A percentile compares a stretch with the other conserved stretches of the same genome.
Conservation (phyloP, 73 alveolate species). For the Paramecium sexaurelia region DNA sequence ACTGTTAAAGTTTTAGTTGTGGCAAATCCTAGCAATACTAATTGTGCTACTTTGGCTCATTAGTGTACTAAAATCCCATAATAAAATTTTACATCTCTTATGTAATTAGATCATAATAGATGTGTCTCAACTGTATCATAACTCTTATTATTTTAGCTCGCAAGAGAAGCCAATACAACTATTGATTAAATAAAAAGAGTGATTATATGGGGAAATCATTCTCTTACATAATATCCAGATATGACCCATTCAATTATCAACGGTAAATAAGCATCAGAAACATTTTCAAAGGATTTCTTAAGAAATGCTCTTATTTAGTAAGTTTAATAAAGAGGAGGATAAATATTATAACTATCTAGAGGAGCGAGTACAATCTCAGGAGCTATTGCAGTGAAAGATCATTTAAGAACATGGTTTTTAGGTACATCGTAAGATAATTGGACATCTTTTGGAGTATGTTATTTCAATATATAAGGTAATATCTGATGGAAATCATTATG, state of each 20-base stretch:
- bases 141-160: conserved; percentile 30
- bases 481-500: conserved; percentile 66
- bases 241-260: conserved; percentile 62
- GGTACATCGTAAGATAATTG: conserved; percentile 63
- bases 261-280: conserved; percentile 61
- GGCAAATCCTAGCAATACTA: conserved; percentile 94
- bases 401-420: conserved; percentile 56
- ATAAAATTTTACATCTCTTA: conserved; percentile 80
- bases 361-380: conserved; percentile 66
- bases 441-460: conserved; percentile 52
- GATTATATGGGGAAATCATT: conserved; percentile 71
- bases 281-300: conserved; percentile 68
- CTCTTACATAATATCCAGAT: conserved; percentile 75
- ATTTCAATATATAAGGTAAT: neutral
- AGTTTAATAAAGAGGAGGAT: conserved; percentile 89
- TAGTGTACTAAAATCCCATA: conserved; percentile 82
- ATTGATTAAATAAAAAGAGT: conserved; percentile 59
- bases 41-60: conserved; percentile 79
- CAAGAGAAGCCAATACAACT: conserved; percentile 62
- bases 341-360: conserved; percentile 78
- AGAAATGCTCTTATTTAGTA: conserved; percentile 77
- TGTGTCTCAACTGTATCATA: conserved; percentile 60
- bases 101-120: conserved; percentile 88
- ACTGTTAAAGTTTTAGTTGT: conserved; percentile 87
- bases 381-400: conserved; percentile 66